phyloP scores from a whole-genome alignment of 345 rosid genomes.

The Pistacia atlantica region DNA sequence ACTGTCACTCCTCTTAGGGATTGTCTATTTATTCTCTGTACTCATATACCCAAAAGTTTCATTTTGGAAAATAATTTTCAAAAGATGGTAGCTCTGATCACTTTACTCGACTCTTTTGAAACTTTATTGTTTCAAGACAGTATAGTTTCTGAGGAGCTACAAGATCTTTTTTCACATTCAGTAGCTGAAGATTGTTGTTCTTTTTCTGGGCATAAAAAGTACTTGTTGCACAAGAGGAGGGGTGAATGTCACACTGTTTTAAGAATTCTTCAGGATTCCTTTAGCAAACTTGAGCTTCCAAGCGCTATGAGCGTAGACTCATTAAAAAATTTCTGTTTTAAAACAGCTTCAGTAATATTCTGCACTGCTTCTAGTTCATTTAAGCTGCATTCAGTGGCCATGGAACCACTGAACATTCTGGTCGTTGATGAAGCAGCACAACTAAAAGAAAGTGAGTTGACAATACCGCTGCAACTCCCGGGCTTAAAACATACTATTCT shows the following conservation, averaged over 20 bases:
- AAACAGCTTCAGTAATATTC: slow-evolving; percentile 33
- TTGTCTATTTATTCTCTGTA: slow-evolving; percentile 28
- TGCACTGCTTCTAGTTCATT: slow-evolving; percentile 44
- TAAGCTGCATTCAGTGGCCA: slow-evolving; percentile 24
- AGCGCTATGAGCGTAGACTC: background rate
- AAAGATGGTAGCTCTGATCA: slow-evolving; percentile 11
- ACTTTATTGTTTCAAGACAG: background rate
- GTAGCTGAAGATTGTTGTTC: background rate
- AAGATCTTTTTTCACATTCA: slow-evolving; percentile 17
- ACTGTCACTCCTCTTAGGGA: slow-evolving; percentile 12
- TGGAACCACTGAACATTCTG: slow-evolving; percentile 36
- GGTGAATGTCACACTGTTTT: slow-evolving; percentile 31
- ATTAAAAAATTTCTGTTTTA: slow-evolving; percentile 34
- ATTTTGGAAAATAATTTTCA: slow-evolving; percentile 22
- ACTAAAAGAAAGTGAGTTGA: slow-evolving; percentile 52
- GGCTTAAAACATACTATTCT: slow-evolving; percentile 45
- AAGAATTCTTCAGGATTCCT: slow-evolving; percentile 12
- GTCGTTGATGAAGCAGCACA: slow-evolving; percentile 71
- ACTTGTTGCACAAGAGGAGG: slow-evolving; percentile 15
- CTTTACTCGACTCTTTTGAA: slow-evolving; percentile 27
- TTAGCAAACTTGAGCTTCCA: slow-evolving; percentile 28
- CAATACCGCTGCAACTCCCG: slow-evolving; percentile 46
- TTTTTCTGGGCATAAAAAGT: background rate
- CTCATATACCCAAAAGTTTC: slow-evolving; percentile 34
- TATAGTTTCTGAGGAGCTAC: slow-evolving; percentile 15